A percentile compares a stretch with the other conserved stretches of the same genome.
Evolutionary conservation across 805 yeast species (phyloP).

Genomic region (Blastobotrys parvus): DNA sequence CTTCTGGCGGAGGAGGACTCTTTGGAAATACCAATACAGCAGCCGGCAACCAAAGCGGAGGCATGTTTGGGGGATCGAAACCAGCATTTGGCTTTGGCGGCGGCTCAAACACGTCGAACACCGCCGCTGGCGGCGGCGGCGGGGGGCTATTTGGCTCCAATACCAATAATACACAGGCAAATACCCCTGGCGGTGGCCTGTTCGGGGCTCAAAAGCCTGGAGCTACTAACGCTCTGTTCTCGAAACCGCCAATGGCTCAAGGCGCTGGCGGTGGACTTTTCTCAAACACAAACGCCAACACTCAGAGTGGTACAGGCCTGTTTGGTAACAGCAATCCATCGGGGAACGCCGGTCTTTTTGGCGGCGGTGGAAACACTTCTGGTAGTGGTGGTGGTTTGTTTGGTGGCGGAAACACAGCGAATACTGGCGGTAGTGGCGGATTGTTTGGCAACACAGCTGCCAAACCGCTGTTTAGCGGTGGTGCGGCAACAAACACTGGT

Average conservation of each 20-base stretch:
- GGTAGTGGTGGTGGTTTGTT: slow-evolving; percentile 25
- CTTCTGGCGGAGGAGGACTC: slow-evolving; percentile 23
- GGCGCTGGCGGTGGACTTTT: no score
- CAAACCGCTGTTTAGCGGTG: no score
- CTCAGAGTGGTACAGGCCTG: no score
- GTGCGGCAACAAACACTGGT: slow-evolving; percentile 7
- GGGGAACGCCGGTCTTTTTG: slow-evolving; percentile 17
- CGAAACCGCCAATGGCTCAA: no score
- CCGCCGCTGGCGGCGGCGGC: background rate
- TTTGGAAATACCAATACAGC: slow-evolving; percentile 20
- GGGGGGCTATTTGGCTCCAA: slow-evolving; percentile 3
- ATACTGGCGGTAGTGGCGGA: slow-evolving; percentile 9
- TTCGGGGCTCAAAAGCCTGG: no score
- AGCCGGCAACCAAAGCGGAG: slow-evolving; percentile 19
- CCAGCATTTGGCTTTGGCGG: background rate
- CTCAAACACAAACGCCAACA: no score
- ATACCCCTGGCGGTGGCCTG: no score
- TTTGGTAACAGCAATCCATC: no score
- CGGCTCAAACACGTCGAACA: background rate
- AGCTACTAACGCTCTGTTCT: no score
- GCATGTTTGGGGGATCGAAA: slow-evolving; percentile 25
- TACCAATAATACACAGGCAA: no score
- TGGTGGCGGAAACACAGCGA: slow-evolving; percentile 13
- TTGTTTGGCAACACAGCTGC: slow-evolving; percentile 10
- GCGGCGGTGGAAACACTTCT: slow-evolving; percentile 8